Base-by-base conservation (phyloP, 2,329 filamentous ascomycete species). In the Zalaria obscura region DNA sequence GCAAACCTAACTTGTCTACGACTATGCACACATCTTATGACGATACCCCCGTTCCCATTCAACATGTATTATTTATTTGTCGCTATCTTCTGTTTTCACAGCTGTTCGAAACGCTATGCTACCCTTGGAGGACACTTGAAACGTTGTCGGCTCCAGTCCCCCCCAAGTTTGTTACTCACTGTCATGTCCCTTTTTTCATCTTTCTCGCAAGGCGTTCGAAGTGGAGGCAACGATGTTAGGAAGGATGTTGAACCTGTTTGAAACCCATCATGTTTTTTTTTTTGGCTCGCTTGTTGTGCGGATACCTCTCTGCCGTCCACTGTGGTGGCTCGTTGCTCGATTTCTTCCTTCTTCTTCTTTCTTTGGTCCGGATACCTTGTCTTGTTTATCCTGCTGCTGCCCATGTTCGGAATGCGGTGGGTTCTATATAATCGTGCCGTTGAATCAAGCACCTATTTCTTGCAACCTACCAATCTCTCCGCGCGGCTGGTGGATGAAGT, bases 1-100 rank as follows among this genome's bases (percentile, higher is more conserved):
- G 18, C 18, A 18, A 18, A 18, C 2, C 18, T 18, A 18, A 18
- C 18, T 18, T 18, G 18, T 18, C 18, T 18, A 18, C n/a, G 38
- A 29, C 37, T 25, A 39, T 39, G 10, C n/a, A 8, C 27, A 25
- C 36, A 39, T 27, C 38, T 35, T 28, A 28, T 18, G 18, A 18
- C 18, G 46, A 48, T 48, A 48, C 46, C 46, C 45, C 35, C 42
- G 40, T 43, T 42, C 27, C 40, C 36, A 38, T 42, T 33, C 18
- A 18, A 18, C 18, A 35, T 45, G 38, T 44, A 45, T 42, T 46
- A 36, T 25, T 37, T 42, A 31, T 29, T 40, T 32, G 34, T 40
- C 38, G 40, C 40, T 44, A 40, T 36, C 41, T 43, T 18, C 18
- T 18, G 18, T 18, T 18, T 18, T 18, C 18, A 18, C 18, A 18